These are phyloP conservation scores for Eucalyptus victrix DNA, from an alignment of 345 rosid genomes.

Conservation along the genomic window DNA sequence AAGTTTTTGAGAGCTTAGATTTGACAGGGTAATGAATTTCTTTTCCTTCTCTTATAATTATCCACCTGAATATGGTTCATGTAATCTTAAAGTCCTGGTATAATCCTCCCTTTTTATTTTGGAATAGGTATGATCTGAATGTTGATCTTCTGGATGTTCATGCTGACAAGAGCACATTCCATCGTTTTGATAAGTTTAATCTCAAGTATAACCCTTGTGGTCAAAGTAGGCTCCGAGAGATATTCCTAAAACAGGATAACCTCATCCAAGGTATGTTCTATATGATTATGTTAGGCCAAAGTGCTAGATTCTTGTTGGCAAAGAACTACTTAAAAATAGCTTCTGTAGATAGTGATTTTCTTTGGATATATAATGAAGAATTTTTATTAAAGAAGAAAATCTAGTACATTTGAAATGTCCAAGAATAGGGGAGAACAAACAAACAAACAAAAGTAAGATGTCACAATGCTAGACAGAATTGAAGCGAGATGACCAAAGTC, in stretches of 20 bases:
- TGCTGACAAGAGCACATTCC: constrained; percentile 99
- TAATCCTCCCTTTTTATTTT: background rate
- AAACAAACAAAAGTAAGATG: background rate
- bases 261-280: constrained; percentile 74
- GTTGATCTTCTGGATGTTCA: constrained; percentile 99
- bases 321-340: background rate
- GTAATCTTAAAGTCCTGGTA: background rate
- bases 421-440: background rate
- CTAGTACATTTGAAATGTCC: background rate
- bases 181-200: constrained; percentile 98
- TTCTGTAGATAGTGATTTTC: background rate
- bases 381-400: background rate
- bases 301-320: background rate
- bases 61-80: background rate
- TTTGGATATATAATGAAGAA: background rate
- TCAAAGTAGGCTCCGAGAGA: constrained; percentile 99
- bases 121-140: constrained; percentile 77
- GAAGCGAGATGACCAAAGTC: background rate
- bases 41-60: background rate
- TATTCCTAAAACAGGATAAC: constrained; percentile 98
- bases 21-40: constrained; percentile 59
- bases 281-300: background rate
- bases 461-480: background rate
- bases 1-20: constrained; percentile 96
- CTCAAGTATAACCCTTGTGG: constrained; percentile 99